Conservation (phyloP, 371 early-diverging fungal species). For the Mucor plumbeus region DNA sequence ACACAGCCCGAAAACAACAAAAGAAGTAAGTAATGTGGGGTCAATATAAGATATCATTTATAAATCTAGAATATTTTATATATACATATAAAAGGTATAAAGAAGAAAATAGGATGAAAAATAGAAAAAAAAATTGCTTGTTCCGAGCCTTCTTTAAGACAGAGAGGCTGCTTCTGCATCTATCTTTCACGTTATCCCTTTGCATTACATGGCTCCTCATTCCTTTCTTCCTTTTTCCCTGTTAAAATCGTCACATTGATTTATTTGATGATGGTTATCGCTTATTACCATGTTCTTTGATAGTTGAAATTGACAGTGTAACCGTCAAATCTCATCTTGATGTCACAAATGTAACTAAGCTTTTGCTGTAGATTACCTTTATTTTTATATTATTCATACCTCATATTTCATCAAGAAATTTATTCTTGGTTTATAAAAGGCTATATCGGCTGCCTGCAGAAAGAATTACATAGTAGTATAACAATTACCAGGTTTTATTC, state of each 20-base stretch:
- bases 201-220: neutral
- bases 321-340: neutral
- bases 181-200: neutral
- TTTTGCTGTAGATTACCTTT: neutral
- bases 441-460: neutral
- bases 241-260: conserved; percentile 7
- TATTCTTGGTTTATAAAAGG: neutral
- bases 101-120: no score
- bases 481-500: neutral
- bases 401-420: neutral
- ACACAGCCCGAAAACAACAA: no score
- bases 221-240: neutral
- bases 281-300: neutral
- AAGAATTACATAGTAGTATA: neutral
- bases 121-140: no score
- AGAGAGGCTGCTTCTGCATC: neutral
- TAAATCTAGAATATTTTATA: no score
- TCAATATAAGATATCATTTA: no score
- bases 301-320: conserved; percentile 2
- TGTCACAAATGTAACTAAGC: conserved; percentile 3
- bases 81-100: no score
- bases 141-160: neutral
- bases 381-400: no score
- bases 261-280: neutral
- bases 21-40: no score